Base-by-base conservation (phyloP, 164 flowering plant genomes). In the Vitis rupestris region DNA sequence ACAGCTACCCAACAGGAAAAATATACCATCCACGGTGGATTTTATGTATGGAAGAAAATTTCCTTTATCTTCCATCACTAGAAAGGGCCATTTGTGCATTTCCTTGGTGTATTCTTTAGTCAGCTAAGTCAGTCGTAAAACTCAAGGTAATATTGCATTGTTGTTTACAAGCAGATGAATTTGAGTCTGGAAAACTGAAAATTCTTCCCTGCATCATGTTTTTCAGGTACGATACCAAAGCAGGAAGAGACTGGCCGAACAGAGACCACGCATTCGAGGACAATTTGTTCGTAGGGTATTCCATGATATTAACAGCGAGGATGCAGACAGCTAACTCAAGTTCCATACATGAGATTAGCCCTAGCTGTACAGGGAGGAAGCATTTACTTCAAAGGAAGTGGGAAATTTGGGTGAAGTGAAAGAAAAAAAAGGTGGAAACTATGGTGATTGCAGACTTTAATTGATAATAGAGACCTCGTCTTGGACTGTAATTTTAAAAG, bases 241-340 rank as follows among this genome's bases (percentile, higher is more conserved):
- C 75, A 83, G 97, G 66, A 91, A 91, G 85, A 79, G 69, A 75
- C 73, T 91, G 66, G 97, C 97, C 15, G 94, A 89, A 59, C 90
- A 89, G 68, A 81, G 94, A 68, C 97, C 97, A 47, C 90, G 94
- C 3, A 76, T 91, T 65, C 87, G 89, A 53, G 97, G 97, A 58
- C 97, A 91, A 74, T 89, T 91, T 77, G 91, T 89, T 65, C 81
- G 87, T 52, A 90, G 83, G 68, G 76, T 10, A 31, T 77, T 58
- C 19, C 64, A 74, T 14, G 82, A 77, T 14, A 73, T 65, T 58
- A 76, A 74, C 31, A 67, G 63, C 71, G 63, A 59, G 63, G 77
- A 74, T 19, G 66, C 72, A 47, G 73, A 80, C 29, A 1, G 64
- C 61, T 23, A 64, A 29, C 54, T 0, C 0, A 54, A 13, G 58